Percentiles rank a stretch among this genome's conserved stretches.
These are phyloP conservation scores for Clathrospora elynae DNA, from an alignment of 2,329 filamentous ascomycete species.

Conservation along the genomic window DNA sequence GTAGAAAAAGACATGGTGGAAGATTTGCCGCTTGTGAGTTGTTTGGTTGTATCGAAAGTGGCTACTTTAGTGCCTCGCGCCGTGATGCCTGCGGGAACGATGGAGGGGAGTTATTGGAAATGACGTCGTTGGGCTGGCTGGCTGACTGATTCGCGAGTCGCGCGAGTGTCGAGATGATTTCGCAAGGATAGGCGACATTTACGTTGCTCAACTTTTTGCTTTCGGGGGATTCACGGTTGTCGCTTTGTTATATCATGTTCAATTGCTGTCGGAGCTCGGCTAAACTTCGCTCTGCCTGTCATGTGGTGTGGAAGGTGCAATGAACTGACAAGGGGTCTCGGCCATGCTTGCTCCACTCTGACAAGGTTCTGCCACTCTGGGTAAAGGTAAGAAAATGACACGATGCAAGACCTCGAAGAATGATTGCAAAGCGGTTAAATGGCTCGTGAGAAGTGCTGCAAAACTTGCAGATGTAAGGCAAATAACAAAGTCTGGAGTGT, in stretches of 20 bases:
- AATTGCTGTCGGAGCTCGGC: constrained; percentile 38
- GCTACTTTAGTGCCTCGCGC: constrained; percentile 8
- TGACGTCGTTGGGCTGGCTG: constrained; percentile 21
- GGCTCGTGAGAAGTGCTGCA: too few relatives aligned
- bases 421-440: too few relatives aligned
- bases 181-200: background rate
- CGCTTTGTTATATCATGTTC: constrained; percentile 20
- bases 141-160: constrained; percentile 8
- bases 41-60: constrained; percentile 8
- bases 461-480: too few relatives aligned
- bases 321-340: constrained; percentile 27
- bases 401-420: too few relatives aligned
- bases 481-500: too few relatives aligned
- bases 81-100: constrained; percentile 4
- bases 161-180: background rate
- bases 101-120: constrained; percentile 6
- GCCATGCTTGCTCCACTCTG: constrained; percentile 24
- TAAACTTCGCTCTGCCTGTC: constrained; percentile 36
- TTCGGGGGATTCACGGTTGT: too few relatives aligned
- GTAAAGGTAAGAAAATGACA: constrained; percentile 27
- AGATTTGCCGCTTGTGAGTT: constrained; percentile 5
- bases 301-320: constrained; percentile 27
- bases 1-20: too few relatives aligned
- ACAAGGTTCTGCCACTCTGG: constrained; percentile 38
- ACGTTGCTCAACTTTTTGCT: too few relatives aligned